phyloP scores from a whole-genome alignment of 768 basidiomycete species.

The Lactifluus pinguis region DNA sequence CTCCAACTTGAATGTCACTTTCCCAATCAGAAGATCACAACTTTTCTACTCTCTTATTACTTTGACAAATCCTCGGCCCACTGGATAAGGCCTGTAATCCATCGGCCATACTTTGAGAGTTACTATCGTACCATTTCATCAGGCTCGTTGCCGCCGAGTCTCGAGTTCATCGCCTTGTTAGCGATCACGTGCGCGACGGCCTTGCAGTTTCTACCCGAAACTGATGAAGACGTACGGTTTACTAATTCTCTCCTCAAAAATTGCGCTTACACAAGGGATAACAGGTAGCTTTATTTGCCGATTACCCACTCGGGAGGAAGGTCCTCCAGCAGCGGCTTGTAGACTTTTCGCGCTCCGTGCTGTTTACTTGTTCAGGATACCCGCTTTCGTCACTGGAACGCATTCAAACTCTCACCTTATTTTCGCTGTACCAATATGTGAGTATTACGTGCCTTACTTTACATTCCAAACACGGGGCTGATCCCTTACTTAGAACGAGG shows the following conservation, averaged over 20 bases:
- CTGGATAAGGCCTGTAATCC: slow-evolving; percentile 20
- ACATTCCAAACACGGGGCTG: neutral
- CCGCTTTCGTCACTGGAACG: slow-evolving; percentile 20
- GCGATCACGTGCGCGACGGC: slow-evolving; percentile 21
- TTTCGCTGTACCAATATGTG: slow-evolving; percentile 19
- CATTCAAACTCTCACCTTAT: slow-evolving; percentile 19
- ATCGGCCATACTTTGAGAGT: slow-evolving; percentile 20
- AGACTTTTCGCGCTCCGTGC: slow-evolving; percentile 18
- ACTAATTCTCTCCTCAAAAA: neutral
- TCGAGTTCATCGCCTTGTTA: slow-evolving; percentile 21
- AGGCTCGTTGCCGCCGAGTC: slow-evolving; percentile 12
- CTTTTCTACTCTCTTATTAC: slow-evolving; percentile 18
- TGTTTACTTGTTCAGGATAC: slow-evolving; percentile 9
- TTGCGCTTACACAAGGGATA: neutral
- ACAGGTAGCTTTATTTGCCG: slow-evolving; percentile 17
- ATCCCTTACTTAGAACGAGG: slow-evolving; percentile 6
- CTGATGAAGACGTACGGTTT: slow-evolving; percentile 17
- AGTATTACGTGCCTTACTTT: neutral
- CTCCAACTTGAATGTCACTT: slow-evolving; percentile 12
- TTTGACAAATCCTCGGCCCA: slow-evolving; percentile 21
- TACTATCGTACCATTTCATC: slow-evolving; percentile 19
- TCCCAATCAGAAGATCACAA: slow-evolving; percentile 20
- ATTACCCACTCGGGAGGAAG: slow-evolving; percentile 19
- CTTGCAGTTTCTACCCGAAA: slow-evolving; percentile 22
- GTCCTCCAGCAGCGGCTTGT: slow-evolving; percentile 16